phyloP scores from a whole-genome alignment of 805 yeast genomes.

The Cyberlindnera meyerae region DNA sequence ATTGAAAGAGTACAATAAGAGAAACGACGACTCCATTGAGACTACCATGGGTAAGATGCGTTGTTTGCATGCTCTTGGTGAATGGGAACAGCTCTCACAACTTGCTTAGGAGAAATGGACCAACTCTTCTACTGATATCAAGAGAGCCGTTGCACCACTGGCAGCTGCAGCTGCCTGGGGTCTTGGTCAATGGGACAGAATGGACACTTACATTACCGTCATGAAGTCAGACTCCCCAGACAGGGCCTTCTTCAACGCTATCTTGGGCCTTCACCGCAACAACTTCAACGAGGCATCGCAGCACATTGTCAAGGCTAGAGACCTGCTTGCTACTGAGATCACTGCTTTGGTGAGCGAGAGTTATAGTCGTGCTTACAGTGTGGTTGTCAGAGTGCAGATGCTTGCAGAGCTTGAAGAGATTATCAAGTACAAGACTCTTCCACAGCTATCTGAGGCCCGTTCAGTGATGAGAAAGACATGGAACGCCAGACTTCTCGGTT shows the following conservation, averaged over 20 bases:
- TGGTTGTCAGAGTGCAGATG: constrained; percentile 96
- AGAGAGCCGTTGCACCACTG: constrained; percentile 85
- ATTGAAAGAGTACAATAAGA: constrained; percentile 75
- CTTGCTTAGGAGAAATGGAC: constrained; percentile 86
- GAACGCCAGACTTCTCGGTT: constrained; percentile 87
- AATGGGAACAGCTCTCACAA: constrained; percentile 90
- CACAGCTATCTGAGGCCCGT: constrained; percentile 78
- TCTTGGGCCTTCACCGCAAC: constrained; percentile 77
- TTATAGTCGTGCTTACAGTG: constrained; percentile 94
- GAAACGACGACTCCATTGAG: constrained; percentile 75
- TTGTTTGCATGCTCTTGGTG: constrained; percentile 96
- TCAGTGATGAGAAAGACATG: constrained; percentile 82
- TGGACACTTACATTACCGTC: constrained; percentile 85
- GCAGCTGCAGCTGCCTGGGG: constrained; percentile 99
- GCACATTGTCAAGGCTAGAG: constrained; percentile 82
- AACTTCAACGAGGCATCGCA: constrained; percentile 75
- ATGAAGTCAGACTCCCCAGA: constrained; percentile 94
- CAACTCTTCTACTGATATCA: constrained; percentile 62
- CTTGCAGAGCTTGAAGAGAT: constrained; percentile 95
- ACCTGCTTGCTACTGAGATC: constrained; percentile 83
- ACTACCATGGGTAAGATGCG: constrained; percentile 97
- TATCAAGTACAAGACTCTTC: constrained; percentile 78
- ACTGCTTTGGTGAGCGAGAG: constrained; percentile 94
- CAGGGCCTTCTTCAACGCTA: constrained; percentile 90
- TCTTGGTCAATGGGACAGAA: constrained; percentile 90